A percentile compares a stretch with the other conserved stretches of the same genome.
These are phyloP conservation scores for Metschnikowia vanudenii DNA, from an alignment of 805 yeast genomes.

Conservation along the genomic window DNA sequence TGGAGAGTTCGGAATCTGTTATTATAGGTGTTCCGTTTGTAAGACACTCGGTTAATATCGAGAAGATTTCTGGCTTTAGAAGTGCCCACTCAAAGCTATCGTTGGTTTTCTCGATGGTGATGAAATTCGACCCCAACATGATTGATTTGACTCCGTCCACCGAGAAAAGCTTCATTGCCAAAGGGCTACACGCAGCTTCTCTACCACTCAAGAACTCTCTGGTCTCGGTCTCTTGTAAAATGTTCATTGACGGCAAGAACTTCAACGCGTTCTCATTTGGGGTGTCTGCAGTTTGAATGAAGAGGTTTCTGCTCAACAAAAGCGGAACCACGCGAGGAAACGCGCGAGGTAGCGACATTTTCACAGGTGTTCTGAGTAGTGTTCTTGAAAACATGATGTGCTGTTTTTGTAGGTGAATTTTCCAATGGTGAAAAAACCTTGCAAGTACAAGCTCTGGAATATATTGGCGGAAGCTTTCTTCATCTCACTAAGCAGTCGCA, in stretches of 20 bases:
- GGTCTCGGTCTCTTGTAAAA: conserved; percentile 60
- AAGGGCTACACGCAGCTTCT: conserved; percentile 72
- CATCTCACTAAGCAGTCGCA: no score
- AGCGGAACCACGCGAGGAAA: conserved; percentile 1
- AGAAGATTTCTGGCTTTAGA: conserved; percentile 65
- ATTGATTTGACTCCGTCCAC: conserved; percentile 75
- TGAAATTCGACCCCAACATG: conserved; percentile 80
- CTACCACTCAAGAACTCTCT: conserved; percentile 72
- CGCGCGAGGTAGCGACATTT: conserved; percentile 1
- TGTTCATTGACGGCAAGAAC: conserved; percentile 70
- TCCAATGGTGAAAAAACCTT: background rate
- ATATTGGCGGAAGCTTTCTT: no score
- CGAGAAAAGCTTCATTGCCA: conserved; percentile 71
- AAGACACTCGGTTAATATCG: conserved; percentile 53
- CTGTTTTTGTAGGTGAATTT: background rate
- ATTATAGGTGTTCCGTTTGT: conserved; percentile 57
- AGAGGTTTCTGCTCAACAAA: conserved; percentile 30
- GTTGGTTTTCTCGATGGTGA: conserved; percentile 68
- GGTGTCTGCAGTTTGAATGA: conserved; percentile 80
- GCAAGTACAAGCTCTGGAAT: no score
- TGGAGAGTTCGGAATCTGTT: conserved; percentile 25
- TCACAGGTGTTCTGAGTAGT: background rate
- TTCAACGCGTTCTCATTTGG: conserved; percentile 87
- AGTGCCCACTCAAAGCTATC: conserved; percentile 56
- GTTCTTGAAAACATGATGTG: conserved; percentile 6